phyloP scores from a whole-genome alignment of 768 basidiomycete species.

The Serendipita indica region DNA sequence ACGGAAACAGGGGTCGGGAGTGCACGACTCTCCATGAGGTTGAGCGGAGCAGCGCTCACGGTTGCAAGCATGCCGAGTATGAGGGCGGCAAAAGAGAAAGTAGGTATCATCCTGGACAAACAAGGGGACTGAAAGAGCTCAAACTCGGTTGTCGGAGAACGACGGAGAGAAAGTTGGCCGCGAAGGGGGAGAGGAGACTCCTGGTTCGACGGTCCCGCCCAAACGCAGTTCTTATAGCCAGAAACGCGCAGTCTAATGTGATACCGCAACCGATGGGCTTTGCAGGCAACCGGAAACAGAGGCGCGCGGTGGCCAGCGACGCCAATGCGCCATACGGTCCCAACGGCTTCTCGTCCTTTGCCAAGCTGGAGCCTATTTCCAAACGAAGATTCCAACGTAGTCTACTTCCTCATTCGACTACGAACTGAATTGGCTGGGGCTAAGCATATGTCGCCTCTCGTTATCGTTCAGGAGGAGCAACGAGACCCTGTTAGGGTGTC shows the following conservation, averaged over 20 bases:
- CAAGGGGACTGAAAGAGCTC: neutral
- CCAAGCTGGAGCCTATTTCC: neutral
- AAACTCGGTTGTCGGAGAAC: neutral
- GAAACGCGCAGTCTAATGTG: too few species aligned
- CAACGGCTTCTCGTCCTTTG: neutral
- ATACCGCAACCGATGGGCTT: too few species aligned
- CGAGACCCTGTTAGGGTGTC: neutral
- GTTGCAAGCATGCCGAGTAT: neutral
- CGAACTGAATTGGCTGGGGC: too few species aligned
- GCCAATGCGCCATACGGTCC: neutral
- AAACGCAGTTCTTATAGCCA: neutral
- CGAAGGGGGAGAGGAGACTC: neutral
- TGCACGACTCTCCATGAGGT: slow-evolving; percentile 2
- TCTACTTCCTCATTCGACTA: too few species aligned
- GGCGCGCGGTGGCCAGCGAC: too few species aligned
- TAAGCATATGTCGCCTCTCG: neutral
- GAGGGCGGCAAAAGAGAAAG: neutral
- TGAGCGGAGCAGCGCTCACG: neutral
- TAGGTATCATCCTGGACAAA: neutral
- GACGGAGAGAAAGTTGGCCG: neutral
- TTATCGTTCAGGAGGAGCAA: neutral
- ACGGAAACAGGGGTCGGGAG: slow-evolving; percentile 13
- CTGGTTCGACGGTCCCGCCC: neutral
- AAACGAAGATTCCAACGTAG: neutral
- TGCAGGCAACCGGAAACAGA: too few species aligned